These are phyloP conservation scores for Saccharum spontaneum DNA, from an alignment of 176 grass and related monocot genomes.

Conservation along the genomic window DNA sequence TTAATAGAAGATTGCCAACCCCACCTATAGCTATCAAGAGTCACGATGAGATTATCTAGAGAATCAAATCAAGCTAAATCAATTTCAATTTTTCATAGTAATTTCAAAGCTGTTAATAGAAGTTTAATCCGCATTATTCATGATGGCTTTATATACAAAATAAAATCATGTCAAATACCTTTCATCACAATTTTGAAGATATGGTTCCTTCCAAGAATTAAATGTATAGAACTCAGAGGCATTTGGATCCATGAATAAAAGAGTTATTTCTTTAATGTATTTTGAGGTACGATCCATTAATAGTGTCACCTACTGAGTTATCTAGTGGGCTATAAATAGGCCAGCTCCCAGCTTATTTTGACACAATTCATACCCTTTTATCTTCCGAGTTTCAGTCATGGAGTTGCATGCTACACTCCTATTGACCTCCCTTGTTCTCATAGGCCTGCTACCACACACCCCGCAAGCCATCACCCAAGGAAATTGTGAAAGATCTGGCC, in stretches of 20 bases:
- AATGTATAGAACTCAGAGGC: no score
- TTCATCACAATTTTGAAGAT: no score
- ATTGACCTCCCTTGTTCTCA: not conserved
- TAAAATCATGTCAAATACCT: no score
- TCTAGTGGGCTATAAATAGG: conserved; percentile 42
- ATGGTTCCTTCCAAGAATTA: no score
- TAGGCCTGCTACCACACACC: not conserved
- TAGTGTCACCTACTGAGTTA: no score
- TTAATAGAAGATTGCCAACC: no score
- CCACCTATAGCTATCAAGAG: no score
- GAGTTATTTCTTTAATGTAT: not conserved
- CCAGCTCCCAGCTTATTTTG: not conserved
- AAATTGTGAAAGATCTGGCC: not conserved
- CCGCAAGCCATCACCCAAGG: not conserved
- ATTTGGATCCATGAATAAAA: not conserved
- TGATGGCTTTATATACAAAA: not conserved
- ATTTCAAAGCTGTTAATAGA: no score
- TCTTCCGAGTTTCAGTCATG: not conserved
- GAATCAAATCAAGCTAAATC: no score
- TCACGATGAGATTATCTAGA: no score
- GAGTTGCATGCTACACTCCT: not conserved
- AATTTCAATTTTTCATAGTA: no score
- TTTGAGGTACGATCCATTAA: not conserved
- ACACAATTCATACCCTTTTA: not conserved
- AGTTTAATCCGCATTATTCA: not conserved